These are phyloP conservation scores for Talaromyces amestolkiae DNA, from an alignment of 2,329 filamentous ascomycete species.

Conservation along the genomic window DNA sequence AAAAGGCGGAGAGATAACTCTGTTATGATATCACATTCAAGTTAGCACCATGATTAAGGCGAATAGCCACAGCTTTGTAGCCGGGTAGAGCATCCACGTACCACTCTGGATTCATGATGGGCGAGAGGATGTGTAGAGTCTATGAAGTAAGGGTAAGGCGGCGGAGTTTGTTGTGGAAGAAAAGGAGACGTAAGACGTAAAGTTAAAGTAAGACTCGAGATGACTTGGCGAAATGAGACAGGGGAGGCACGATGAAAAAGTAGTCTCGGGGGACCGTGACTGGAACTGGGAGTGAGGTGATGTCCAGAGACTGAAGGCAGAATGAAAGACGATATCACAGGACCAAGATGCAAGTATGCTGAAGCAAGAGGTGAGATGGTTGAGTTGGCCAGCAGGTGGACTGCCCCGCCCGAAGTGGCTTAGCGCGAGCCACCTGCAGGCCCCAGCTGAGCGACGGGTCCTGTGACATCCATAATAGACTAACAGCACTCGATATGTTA, in stretches of 20 bases:
- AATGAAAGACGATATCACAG: not conserved
- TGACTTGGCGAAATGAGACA: constrained; percentile 4
- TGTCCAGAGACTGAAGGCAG: not conserved
- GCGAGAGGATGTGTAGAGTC: constrained; percentile 12
- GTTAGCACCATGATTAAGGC: constrained; percentile 5
- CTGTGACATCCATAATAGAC: constrained; percentile 5
- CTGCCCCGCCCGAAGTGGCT: constrained; percentile 19
- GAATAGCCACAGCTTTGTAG: not conserved
- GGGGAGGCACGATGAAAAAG: not conserved
- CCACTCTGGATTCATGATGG: constrained; percentile 52
- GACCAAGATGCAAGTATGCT: not conserved
- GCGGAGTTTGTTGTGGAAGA: constrained; percentile 8
- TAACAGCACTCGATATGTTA: not conserved
- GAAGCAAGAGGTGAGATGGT: not conserved
- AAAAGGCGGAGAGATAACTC: constrained; percentile 25
- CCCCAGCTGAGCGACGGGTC: constrained; percentile 12
- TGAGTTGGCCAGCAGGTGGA: constrained; percentile 12
- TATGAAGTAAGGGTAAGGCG: constrained; percentile 7
- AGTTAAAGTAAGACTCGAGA: not conserved
- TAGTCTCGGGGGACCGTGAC: not conserved
- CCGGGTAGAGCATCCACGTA: constrained; percentile 31
- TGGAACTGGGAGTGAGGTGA: not conserved
- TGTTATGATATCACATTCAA: constrained; percentile 17
- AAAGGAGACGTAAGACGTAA: constrained; percentile 15
- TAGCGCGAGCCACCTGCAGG: constrained; percentile 18